Conservation (phyloP, 805 yeast genomes). For the Starmerella cellae region DNA sequence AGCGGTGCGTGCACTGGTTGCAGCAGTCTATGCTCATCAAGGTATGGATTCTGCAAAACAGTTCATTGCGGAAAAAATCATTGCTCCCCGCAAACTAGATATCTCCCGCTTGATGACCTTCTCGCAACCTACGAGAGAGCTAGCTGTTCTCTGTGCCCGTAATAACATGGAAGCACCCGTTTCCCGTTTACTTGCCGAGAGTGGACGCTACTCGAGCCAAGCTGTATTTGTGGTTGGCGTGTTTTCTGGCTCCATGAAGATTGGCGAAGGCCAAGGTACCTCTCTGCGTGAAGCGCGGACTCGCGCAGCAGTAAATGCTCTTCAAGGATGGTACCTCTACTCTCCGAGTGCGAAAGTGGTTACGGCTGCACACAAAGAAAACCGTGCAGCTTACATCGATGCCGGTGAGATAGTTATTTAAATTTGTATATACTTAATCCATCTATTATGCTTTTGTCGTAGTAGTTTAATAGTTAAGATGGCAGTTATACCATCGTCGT, state of each 20-base stretch:
- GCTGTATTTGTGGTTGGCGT: constrained; percentile 89
- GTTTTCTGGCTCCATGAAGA: constrained; percentile 64
- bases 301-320: constrained; percentile 80
- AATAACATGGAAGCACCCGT: constrained; percentile 63
- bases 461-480: constrained; percentile 2
- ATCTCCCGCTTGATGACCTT: constrained; percentile 63
- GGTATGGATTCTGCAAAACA: constrained; percentile 51
- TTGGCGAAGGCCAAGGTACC: constrained; percentile 92
- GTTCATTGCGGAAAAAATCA: constrained; percentile 61
- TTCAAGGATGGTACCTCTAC: constrained; percentile 85
- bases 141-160: constrained; percentile 61
- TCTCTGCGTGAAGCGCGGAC: constrained; percentile 83
- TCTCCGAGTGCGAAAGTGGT: constrained; percentile 43
- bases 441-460: not conserved
- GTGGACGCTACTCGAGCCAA: constrained; percentile 73
- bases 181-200: constrained; percentile 76
- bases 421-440: not conserved
- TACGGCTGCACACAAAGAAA: constrained; percentile 16
- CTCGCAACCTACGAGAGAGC: constrained; percentile 73
- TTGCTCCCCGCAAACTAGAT: constrained; percentile 65
- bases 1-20: constrained; percentile 70
- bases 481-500: no score
- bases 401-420: constrained; percentile 22
- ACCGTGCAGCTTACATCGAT: constrained; percentile 20
- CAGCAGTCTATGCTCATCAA: constrained; percentile 64